phyloP scores from a whole-genome alignment of 768 basidiomycete genomes.

The Chlorophyllum brunneum region DNA sequence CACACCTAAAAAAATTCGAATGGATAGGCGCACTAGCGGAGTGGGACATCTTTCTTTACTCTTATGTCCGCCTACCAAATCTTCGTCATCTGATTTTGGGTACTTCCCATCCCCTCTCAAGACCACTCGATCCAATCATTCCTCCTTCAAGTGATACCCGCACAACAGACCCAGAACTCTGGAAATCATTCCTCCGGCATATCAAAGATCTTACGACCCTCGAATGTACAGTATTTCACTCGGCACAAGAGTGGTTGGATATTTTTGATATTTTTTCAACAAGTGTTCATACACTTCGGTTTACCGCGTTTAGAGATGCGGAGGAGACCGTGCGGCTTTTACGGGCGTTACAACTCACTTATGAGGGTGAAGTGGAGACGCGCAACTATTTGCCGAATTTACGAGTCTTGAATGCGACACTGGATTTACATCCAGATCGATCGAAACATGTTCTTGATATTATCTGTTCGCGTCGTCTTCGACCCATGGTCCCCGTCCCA shows the following conservation, averaged over 20 bases:
- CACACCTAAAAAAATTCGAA: constrained; percentile 9
- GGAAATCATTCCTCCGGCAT: neutral
- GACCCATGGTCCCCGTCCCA: neutral
- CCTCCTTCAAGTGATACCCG: neutral
- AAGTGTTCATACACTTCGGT: neutral
- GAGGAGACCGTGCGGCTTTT: neutral
- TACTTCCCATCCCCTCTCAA: neutral
- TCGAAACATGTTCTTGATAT: neutral
- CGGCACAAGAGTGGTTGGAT: neutral
- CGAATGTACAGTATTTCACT: neutral
- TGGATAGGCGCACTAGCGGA: neutral
- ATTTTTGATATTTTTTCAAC: neutral
- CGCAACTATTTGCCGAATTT: constrained; percentile 1
- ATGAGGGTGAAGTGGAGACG: neutral
- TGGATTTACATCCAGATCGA: neutral
- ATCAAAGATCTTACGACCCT: neutral
- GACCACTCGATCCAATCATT: neutral
- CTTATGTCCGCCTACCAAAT: constrained; percentile 2
- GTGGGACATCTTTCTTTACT: constrained; percentile 6
- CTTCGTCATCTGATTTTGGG: neutral
- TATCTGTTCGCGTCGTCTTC: neutral
- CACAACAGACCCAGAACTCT: neutral
- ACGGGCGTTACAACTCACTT: neutral
- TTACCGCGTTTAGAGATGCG: neutral
- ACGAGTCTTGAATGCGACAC: neutral